Base-by-base conservation (phyloP, 306 rosid species). In the Quercus ilex region DNA sequence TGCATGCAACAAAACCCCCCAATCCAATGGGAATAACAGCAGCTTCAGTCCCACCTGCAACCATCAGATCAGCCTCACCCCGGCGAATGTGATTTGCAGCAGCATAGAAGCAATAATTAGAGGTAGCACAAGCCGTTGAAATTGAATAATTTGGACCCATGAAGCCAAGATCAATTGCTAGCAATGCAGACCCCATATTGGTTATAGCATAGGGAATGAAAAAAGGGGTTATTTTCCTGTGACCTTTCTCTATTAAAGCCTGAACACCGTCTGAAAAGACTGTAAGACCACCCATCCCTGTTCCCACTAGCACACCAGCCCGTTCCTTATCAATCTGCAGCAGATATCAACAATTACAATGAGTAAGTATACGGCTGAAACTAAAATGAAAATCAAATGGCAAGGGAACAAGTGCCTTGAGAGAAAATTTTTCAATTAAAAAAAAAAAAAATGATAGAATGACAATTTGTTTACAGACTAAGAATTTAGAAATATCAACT, bases 21-120 rank as follows among this genome's bases (percentile, higher is more conserved):
- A 96, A 71, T 63, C 99, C 99, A 83, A 96, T 87, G 2, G 99
- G 99, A 75, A 96, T 88, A 21, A 96, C 87, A 20, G 97, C 98
- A 74, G 99, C 99, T 83, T 96, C 99, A 55, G 99, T 90, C 46
- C 99, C 99, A 70, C 99, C 99, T 5, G 99, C 99, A 60, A 93
- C 10, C 98, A 96, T 93, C 88, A 96, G 64, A 88, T 93, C 98
- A 74, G 99, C 99, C 86, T 96, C 97, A 23, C 99, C 99, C 41
- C 96, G 89, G n/a, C 98, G 99, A 53, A 96, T 96, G 81, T 96
- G 99, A 69, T 96, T 93, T 0, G 99, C 99, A 55, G 98, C 98
- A 72, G 99, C 94, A 56, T 93, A 90, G 81, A 96, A 96, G 80
- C 98, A 96, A 67, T 96, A 96, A 77, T 96, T 96, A 5, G 98